Percentiles rank a stretch among this genome's conserved stretches.
Conservation (phyloP, 352 stramenopile species). For the Pythium dissotocum region DNA sequence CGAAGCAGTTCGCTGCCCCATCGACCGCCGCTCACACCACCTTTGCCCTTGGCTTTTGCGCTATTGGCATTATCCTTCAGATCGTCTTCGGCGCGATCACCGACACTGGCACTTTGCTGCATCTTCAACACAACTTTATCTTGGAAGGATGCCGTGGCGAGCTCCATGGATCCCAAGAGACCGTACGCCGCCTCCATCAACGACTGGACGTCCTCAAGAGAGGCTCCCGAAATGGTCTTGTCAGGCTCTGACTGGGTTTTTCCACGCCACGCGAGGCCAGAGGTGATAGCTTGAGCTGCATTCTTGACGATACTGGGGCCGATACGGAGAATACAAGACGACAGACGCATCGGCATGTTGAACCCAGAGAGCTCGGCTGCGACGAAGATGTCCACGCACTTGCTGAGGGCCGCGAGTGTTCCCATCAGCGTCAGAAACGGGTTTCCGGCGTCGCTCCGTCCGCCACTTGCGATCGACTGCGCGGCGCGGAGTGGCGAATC, state of each 20-base stretch:
- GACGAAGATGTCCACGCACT: constrained; percentile 45
- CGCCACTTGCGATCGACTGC: neutral
- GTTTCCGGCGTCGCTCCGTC: neutral
- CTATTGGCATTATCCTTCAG: neutral
- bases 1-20: constrained; percentile 60
- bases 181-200: constrained; percentile 40
- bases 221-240: constrained; percentile 23
- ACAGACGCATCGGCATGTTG: constrained; percentile 50
- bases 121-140: constrained; percentile 71
- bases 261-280: constrained; percentile 18
- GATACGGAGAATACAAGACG: constrained; percentile 16
- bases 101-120: constrained; percentile 32
- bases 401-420: constrained; percentile 44
- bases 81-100: neutral
- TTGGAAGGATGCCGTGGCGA: constrained; percentile 49
- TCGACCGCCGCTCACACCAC: constrained; percentile 9
- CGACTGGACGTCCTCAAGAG: constrained; percentile 44
- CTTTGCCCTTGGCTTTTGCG: neutral
- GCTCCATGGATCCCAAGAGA: constrained; percentile 43
- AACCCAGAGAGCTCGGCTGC: constrained; percentile 52
- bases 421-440: constrained; percentile 48
- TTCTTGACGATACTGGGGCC: constrained; percentile 16
- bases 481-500: constrained; percentile 44
- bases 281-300: constrained; percentile 10
- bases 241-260: constrained; percentile 2